These are phyloP conservation scores for Fusarium napiforme DNA, from an alignment of 2,329 filamentous ascomycete genomes.

Conservation along the genomic window DNA sequence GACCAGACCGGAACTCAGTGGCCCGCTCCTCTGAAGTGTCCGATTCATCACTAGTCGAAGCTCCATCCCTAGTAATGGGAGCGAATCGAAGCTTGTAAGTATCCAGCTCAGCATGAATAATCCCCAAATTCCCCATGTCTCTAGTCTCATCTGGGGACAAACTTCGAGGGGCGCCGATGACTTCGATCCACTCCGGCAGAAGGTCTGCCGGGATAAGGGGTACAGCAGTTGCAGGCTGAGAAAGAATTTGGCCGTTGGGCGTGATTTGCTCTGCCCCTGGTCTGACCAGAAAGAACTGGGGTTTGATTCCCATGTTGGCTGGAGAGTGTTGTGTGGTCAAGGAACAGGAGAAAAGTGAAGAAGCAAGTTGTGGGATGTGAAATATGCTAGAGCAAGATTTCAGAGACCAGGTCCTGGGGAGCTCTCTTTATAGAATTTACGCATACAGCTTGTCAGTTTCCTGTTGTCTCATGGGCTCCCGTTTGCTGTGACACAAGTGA, in stretches of 20 bases:
- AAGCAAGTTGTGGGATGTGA: not conserved
- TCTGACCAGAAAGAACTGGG: constrained; percentile 57
- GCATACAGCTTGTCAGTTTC: not conserved
- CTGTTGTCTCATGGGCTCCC: not conserved
- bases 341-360: not conserved
- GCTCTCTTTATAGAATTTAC: constrained; percentile 7
- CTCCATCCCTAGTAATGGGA: not conserved
- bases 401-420: no score
- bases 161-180: constrained; percentile 57
- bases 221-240: constrained; percentile 53
- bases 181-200: constrained; percentile 58
- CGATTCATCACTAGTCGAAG: not conserved
- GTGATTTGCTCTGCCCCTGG: constrained; percentile 46
- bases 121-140: constrained; percentile 54
- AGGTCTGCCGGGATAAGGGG: constrained; percentile 66
- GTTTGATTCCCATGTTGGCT: constrained; percentile 37
- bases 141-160: constrained; percentile 52
- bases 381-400: not conserved
- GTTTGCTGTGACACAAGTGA: constrained; percentile 24
- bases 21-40: not conserved
- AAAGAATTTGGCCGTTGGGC: constrained; percentile 33
- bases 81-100: constrained; percentile 35
- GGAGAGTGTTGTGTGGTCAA: not conserved
- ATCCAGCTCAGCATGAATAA: constrained; percentile 34
- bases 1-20: not conserved